Evolutionary conservation across 306 rosid genomes (phyloP).

Genomic region (Castanopsis chinensis): DNA sequence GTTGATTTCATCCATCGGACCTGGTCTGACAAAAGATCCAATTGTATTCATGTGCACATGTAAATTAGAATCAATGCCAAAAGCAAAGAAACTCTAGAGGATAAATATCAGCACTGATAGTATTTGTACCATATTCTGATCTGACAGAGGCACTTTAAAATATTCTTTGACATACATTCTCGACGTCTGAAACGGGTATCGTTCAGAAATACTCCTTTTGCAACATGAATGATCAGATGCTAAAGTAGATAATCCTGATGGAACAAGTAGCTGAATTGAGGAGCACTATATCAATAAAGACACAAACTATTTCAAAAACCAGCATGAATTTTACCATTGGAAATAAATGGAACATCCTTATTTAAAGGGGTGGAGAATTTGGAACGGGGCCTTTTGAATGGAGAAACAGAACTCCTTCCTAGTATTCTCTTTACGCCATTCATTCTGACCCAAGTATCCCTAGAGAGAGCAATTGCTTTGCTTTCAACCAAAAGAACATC

Average conservation of each 20-base stretch:
- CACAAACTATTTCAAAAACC: not conserved
- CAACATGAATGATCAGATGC: slow-evolving; percentile 42
- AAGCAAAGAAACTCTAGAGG: slow-evolving; percentile 21
- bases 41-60: slow-evolving; percentile 38
- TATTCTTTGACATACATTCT: slow-evolving; percentile 64
- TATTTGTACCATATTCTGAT: slow-evolving; percentile 43
- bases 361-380: slow-evolving; percentile 48
- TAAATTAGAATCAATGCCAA: slow-evolving; percentile 29
- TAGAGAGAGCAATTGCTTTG: too few species aligned
- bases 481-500: too few species aligned
- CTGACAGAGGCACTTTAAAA: slow-evolving; percentile 42
- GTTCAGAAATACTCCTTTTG: slow-evolving; percentile 58
- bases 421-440: slow-evolving; percentile 55
- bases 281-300: slow-evolving; percentile 21
- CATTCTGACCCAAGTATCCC: too few species aligned
- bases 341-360: slow-evolving; percentile 28
- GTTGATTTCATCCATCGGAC: slow-evolving; percentile 45
- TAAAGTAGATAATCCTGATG: slow-evolving; percentile 55
- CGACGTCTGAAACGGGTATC: slow-evolving; percentile 55
- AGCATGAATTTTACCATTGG: slow-evolving; percentile 44
- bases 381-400: slow-evolving; percentile 85
- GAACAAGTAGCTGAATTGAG: slow-evolving; percentile 29
- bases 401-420: slow-evolving; percentile 52
- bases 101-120: slow-evolving; percentile 20
- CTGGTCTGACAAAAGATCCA: slow-evolving; percentile 36